These are phyloP conservation scores for Furculomyces boomerangus DNA, from an alignment of 371 early-diverging fungal species.

Conservation along the genomic window DNA sequence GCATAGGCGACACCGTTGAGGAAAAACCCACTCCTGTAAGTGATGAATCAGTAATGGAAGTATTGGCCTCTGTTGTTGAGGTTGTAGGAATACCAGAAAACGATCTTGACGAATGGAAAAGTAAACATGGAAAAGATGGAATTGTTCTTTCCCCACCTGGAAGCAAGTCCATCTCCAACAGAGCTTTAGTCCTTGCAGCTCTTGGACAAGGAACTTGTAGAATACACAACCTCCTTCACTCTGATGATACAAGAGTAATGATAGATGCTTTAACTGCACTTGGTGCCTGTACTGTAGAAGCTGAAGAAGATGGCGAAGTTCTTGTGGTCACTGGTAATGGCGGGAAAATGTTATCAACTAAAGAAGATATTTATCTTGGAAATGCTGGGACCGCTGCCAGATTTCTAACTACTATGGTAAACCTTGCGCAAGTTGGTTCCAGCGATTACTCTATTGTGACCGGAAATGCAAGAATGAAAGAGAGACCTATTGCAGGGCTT, in stretches of 20 bases:
- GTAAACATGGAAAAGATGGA: slow-evolving; percentile 6
- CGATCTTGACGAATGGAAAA: slow-evolving; percentile 10
- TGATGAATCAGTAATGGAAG: slow-evolving; percentile 66
- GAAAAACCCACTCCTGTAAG: slow-evolving; percentile 59
- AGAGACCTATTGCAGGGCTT: slow-evolving; percentile 82
- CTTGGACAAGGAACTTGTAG: slow-evolving; percentile 71
- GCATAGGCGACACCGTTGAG: slow-evolving; percentile 72
- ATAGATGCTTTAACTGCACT: slow-evolving; percentile 73
- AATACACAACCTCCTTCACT: slow-evolving; percentile 73
- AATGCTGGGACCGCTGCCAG: slow-evolving; percentile 97
- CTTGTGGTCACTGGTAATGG: slow-evolving; percentile 64
- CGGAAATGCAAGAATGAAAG: slow-evolving; percentile 95
- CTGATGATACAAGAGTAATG: slow-evolving; percentile 97
- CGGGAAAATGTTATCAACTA: slow-evolving; percentile 58
- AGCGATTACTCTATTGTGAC: slow-evolving; percentile 48
- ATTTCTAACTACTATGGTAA: slow-evolving; percentile 78
- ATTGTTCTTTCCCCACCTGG: slow-evolving; percentile 70
- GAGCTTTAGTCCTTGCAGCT: slow-evolving; percentile 83
- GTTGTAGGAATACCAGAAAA: slow-evolving; percentile 31
- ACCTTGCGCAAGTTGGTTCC: slow-evolving; percentile 27
- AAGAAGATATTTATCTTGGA: slow-evolving; percentile 72
- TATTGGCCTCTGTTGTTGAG: slow-evolving; percentile 56
- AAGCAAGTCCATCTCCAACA: slow-evolving; percentile 93
- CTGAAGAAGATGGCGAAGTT: slow-evolving; percentile 85
- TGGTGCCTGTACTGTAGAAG: slow-evolving; percentile 66